Evolutionary conservation across 495 filamentous ascomycete genomes (phyloP).

Genomic region (Trichoderma asperelloides): DNA sequence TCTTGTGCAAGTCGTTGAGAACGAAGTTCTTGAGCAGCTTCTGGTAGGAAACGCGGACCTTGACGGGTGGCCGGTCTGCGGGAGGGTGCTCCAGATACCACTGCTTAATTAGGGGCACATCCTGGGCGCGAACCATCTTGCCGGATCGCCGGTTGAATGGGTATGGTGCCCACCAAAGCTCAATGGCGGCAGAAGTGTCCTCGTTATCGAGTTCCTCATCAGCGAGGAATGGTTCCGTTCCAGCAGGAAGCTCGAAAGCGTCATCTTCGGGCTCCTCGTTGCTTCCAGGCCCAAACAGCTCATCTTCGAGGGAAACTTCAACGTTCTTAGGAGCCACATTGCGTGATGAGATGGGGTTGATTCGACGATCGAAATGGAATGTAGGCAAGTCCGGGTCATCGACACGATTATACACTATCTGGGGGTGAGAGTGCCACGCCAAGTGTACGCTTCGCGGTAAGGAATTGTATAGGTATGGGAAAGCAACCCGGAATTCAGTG

Average conservation of each 20-base stretch:
- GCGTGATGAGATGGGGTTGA: constrained; percentile 95
- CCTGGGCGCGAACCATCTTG: constrained; percentile 93
- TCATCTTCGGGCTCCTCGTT: constrained; percentile 69
- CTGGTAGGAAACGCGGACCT: constrained; percentile 98
- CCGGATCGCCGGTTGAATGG: constrained; percentile 96
- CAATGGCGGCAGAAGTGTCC: constrained; percentile 87
- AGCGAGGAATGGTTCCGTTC: constrained; percentile 77
- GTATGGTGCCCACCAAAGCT: constrained; percentile 96
- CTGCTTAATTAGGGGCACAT: constrained; percentile 95
- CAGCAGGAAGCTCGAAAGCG: constrained; percentile 72
- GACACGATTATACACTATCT: constrained; percentile 80
- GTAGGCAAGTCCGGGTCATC: constrained; percentile 87
- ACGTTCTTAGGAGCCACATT: constrained; percentile 93
- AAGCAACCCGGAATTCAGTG: constrained; percentile 92
- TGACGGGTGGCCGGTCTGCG: constrained; percentile 73
- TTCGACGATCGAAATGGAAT: constrained; percentile 95
- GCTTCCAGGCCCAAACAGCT: constrained; percentile 80
- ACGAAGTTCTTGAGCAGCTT: constrained; percentile 96
- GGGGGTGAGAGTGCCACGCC: constrained; percentile 89
- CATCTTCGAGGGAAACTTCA: constrained; percentile 86
- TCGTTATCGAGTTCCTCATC: constrained; percentile 84
- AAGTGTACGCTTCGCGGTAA: constrained; percentile 89
- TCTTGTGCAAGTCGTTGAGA: constrained; percentile 93
- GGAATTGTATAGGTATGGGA: constrained; percentile 93
- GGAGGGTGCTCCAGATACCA: constrained; percentile 96